phyloP scores from a whole-genome alignment of 192 early-diverging fungal species.

The Phlyctochytrium bullatum region DNA sequence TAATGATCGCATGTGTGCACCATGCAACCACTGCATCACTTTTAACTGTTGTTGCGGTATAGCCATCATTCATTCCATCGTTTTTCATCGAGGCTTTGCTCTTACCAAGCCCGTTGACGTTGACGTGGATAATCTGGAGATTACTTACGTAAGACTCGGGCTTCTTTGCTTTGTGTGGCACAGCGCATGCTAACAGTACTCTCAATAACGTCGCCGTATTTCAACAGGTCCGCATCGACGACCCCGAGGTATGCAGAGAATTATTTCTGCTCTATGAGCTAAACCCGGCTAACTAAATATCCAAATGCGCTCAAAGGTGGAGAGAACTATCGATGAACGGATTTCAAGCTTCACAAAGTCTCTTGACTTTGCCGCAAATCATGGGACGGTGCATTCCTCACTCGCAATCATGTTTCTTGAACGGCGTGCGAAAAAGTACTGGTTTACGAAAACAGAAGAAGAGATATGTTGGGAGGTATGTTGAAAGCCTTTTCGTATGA shows the following conservation, averaged over 20 bases:
- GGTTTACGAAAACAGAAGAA: slow-evolving; percentile 35
- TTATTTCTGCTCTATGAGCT: neutral
- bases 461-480: slow-evolving; percentile 44
- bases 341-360: slow-evolving; percentile 24
- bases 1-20: neutral
- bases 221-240: slow-evolving; percentile 32
- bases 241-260: slow-evolving; percentile 21
- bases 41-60: too few species aligned
- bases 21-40: slow-evolving; percentile 6
- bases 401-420: slow-evolving; percentile 37
- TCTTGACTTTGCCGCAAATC: slow-evolving; percentile 17
- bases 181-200: neutral
- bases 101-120: slow-evolving; percentile 35
- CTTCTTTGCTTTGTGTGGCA: neutral
- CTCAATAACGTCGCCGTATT: neutral
- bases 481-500: neutral
- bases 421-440: slow-evolving; percentile 35
- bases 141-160: slow-evolving; percentile 34
- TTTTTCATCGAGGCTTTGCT: slow-evolving; percentile 43
- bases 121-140: slow-evolving; percentile 30
- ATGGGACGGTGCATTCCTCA: neutral
- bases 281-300: neutral
- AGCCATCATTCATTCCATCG: slow-evolving; percentile 43
- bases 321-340: slow-evolving; percentile 32
- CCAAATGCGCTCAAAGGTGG: slow-evolving; percentile 10